Conservation (phyloP, 73 alveolate genomes). For the Urostyla sp. region DNA sequence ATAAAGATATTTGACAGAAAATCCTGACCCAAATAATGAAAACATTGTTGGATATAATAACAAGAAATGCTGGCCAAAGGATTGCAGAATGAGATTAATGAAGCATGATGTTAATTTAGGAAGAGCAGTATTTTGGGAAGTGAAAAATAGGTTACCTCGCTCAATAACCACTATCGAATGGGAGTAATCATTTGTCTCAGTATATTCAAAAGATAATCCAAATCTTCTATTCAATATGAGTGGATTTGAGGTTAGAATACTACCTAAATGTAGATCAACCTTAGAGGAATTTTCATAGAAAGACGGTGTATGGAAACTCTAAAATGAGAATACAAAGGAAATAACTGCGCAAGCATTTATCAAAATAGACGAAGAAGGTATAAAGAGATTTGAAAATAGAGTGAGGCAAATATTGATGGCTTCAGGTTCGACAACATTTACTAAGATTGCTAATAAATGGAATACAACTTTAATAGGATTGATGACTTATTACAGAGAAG, state of each 20-base stretch:
- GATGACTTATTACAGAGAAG: conserved; percentile 99
- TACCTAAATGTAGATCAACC: conserved; percentile 95
- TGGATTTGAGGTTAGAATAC: conserved; percentile 99
- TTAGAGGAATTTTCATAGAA: conserved; percentile 96
- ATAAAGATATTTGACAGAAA: conserved; percentile 98
- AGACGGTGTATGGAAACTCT: conserved; percentile 99
- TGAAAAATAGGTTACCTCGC: conserved; percentile 99
- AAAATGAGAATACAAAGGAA: conserved; percentile 99
- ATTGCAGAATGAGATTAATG: conserved; percentile 99
- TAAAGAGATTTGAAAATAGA: conserved; percentile 98
- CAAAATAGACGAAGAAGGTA: conserved; percentile 98
- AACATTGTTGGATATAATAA: conserved; percentile 98
- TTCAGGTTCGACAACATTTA: conserved; percentile 99
- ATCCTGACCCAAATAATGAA: conserved; percentile 99
- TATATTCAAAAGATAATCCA: conserved; percentile 99
- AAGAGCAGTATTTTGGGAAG: conserved; percentile 99
- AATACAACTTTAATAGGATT: conserved; percentile 98
- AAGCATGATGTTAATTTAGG: conserved; percentile 99
- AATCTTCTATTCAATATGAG: conserved; percentile 99
- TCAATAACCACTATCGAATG: conserved; percentile 98
- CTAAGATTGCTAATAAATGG: conserved; percentile 99
- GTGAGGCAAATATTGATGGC: conserved; percentile 98
- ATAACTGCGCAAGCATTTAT: conserved; percentile 99
- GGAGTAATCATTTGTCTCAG: conserved; percentile 99
- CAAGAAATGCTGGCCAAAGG: conserved; percentile 99